These are phyloP conservation scores for Macaranga tanarius DNA, from an alignment of 441 rosid species.

Conservation along the genomic window DNA sequence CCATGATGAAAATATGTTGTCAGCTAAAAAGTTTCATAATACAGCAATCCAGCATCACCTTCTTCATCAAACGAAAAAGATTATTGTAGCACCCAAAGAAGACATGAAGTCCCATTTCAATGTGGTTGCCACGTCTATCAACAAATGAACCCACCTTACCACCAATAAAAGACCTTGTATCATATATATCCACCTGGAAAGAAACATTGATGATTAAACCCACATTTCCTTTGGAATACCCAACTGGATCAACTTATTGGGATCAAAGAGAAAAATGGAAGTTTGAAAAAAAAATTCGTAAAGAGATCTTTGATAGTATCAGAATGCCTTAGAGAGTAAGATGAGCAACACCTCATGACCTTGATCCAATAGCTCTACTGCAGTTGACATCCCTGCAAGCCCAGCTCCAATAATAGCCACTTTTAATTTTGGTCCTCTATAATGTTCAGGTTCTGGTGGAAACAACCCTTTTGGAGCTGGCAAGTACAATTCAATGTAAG, in stretches of 20 bases:
- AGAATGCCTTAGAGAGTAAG: not conserved
- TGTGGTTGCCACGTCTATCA: constrained; percentile 88
- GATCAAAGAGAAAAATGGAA: not conserved
- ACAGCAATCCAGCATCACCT: constrained; percentile 42
- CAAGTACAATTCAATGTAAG: constrained; percentile 26
- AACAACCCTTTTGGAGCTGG: constrained; percentile 98
- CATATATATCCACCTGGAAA: constrained; percentile 88
- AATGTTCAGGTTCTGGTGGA: constrained; percentile 89
- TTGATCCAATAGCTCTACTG: constrained; percentile 95
- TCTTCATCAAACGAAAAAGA: constrained; percentile 94
- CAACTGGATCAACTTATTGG: not conserved
- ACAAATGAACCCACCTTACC: constrained; percentile 99
- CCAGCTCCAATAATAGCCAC: constrained; percentile 99
- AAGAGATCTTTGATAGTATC: not conserved
- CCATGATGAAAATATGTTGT: not conserved
- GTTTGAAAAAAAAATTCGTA: not conserved
- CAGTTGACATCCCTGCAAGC: constrained; percentile 98
- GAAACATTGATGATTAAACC: not conserved
- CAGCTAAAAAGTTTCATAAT: not conserved
- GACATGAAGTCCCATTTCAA: constrained; percentile 98
- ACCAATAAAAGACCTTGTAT: constrained; percentile 84
- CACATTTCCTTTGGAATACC: constrained; percentile 3
- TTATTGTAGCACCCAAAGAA: constrained; percentile 98
- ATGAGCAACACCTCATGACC: constrained; percentile 77
- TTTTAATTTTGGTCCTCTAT: constrained; percentile 92